These are phyloP conservation scores for Aspergillus nanangensis DNA, from an alignment of 495 filamentous ascomycete genomes.

Conservation along the genomic window DNA sequence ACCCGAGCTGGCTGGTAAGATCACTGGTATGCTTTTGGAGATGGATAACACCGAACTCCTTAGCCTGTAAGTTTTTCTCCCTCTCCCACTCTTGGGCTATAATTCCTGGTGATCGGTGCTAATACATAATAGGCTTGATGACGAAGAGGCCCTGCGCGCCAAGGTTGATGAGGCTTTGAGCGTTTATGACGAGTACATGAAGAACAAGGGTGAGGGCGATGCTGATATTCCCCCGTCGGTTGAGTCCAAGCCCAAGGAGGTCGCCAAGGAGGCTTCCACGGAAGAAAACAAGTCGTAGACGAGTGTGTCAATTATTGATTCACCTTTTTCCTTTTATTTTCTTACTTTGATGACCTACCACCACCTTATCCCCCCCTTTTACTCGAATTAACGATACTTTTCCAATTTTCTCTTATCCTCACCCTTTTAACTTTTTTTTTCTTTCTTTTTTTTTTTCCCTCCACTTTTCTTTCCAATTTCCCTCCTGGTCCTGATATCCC, in stretches of 20 bases:
- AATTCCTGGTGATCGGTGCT: no score
- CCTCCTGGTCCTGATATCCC: slow-evolving; percentile 51
- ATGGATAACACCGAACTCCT: slow-evolving; percentile 96
- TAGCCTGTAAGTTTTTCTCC: slow-evolving; percentile 73
- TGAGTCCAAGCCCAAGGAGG: slow-evolving; percentile 39
- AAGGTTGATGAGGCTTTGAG: slow-evolving; percentile 97
- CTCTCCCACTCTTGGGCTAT: background rate
- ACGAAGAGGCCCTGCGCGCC: slow-evolving; percentile 79
- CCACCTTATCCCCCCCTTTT: slow-evolving; percentile 16
- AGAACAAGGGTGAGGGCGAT: slow-evolving; percentile 55
- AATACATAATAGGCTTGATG: slow-evolving; percentile 70
- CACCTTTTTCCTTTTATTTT: slow-evolving; percentile 31
- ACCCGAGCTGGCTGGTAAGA: slow-evolving; percentile 95
- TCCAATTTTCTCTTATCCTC: slow-evolving; percentile 13
- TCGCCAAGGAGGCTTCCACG: slow-evolving; percentile 34
- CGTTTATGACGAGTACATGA: slow-evolving; percentile 98
- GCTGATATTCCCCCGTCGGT: slow-evolving; percentile 29
- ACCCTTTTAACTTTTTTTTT: slow-evolving; percentile 10
- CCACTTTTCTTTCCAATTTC: no score
- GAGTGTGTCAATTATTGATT: slow-evolving; percentile 27
- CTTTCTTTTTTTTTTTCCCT: slow-evolving; percentile 9
- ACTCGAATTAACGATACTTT: slow-evolving; percentile 30
- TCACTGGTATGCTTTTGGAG: slow-evolving; percentile 98
- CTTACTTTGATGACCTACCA: slow-evolving; percentile 35
- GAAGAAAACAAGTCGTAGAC: slow-evolving; percentile 48